Percentiles rank a stretch among this genome's conserved stretches.
These are phyloP conservation scores for Xylaria hypoxylon DNA, from an alignment of 2,329 filamentous ascomycete species.

Conservation along the genomic window DNA sequence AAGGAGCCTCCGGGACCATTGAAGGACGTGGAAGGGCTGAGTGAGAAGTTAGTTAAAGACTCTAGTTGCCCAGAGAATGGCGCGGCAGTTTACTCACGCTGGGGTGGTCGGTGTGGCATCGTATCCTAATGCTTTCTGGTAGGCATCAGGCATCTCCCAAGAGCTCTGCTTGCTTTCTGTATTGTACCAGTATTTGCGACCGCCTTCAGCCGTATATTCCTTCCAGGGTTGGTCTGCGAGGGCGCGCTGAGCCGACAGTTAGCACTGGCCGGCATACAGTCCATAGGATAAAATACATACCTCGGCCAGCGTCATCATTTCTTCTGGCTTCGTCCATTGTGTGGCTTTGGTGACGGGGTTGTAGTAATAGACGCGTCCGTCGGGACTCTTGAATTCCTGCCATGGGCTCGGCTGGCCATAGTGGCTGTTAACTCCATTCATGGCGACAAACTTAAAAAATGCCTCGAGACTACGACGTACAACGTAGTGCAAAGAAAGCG, in stretches of 20 bases:
- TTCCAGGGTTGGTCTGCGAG: constrained; percentile 90
- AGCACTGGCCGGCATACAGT: constrained; percentile 29
- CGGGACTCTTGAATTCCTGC: constrained; percentile 83
- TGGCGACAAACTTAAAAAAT: constrained; percentile 48
- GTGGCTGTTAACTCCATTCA: constrained; percentile 68
- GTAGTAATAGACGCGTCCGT: constrained; percentile 92
- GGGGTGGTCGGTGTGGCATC: constrained; percentile 59
- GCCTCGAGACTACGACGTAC: neutral
- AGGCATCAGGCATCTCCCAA: constrained; percentile 91
- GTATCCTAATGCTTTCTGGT: constrained; percentile 78
- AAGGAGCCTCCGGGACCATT: constrained; percentile 55
- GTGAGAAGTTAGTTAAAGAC: constrained; percentile 33
- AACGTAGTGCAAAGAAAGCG: neutral
- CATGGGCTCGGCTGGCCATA: constrained; percentile 69
- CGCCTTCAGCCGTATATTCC: constrained; percentile 87
- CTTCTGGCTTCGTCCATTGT: constrained; percentile 93
- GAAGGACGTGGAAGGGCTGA: constrained; percentile 57
- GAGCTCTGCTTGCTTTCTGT: constrained; percentile 90
- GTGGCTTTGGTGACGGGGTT: constrained; percentile 87
- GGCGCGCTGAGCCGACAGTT: constrained; percentile 69
- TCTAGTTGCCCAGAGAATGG: neutral
- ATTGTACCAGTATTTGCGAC: constrained; percentile 96
- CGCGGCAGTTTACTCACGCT: constrained; percentile 50
- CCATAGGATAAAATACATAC: constrained; percentile 58
- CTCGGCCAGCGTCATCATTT: constrained; percentile 86